Evolutionary conservation across 805 yeast genomes (phyloP).

Genomic region (Lachancea cidri): DNA sequence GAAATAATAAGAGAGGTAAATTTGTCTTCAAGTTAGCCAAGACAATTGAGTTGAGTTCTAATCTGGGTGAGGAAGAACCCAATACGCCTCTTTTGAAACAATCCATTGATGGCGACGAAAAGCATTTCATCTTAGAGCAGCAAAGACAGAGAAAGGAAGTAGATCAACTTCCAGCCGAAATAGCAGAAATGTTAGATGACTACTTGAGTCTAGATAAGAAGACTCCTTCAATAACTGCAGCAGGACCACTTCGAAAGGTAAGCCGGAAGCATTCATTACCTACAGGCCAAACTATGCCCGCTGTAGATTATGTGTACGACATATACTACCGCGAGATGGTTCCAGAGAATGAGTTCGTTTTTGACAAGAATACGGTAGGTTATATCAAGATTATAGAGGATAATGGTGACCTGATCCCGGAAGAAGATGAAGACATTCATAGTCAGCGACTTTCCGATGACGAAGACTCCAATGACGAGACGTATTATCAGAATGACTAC

Average conservation of each 20-base stretch:
- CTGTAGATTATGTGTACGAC: conserved; percentile 84
- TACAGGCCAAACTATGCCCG: conserved; percentile 14
- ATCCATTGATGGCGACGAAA: conserved; percentile 16
- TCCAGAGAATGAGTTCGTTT: conserved; percentile 46
- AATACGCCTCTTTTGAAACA: conserved; percentile 26
- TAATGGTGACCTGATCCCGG: conserved; percentile 32
- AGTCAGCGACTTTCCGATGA: conserved; percentile 52
- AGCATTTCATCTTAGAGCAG: conserved; percentile 30
- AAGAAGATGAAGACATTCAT: conserved; percentile 38
- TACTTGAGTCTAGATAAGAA: conserved; percentile 38
- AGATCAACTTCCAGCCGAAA: conserved; percentile 48
- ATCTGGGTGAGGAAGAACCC: conserved; percentile 24
- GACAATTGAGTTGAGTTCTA: conserved; percentile 29
- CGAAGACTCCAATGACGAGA: conserved; percentile 88
- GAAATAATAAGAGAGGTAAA: conserved; percentile 33
- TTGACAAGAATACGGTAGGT: conserved; percentile 34
- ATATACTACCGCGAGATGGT: conserved; percentile 68
- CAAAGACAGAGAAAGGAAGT: conserved; percentile 23
- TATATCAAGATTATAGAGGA: conserved; percentile 41
- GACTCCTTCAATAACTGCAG: background rate
- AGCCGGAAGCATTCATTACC: conserved; percentile 11
- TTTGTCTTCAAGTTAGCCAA: conserved; percentile 45
- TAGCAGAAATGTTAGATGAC: conserved; percentile 69
- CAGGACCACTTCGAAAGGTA: background rate
- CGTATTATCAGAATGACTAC: conserved; percentile 85